Evolutionary conservation across 352 stramenopile species (phyloP).

Genomic region (Phytophthora citricola): DNA sequence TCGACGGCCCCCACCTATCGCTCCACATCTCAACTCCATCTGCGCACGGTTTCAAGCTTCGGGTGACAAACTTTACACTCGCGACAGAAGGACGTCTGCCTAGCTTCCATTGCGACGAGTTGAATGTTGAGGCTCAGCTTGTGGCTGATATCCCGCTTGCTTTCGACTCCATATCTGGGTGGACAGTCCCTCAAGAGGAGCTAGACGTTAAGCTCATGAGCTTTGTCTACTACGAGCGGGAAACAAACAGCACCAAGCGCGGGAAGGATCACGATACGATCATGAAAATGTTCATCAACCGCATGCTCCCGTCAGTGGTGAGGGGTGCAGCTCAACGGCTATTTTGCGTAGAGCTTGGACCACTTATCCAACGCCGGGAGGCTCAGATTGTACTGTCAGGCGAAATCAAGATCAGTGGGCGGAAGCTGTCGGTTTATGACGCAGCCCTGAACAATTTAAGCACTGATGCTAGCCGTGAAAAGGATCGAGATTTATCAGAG

Average conservation of each 20-base stretch:
- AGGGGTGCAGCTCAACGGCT: slow-evolving; percentile 62
- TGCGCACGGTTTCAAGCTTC: slow-evolving; percentile 62
- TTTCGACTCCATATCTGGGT: slow-evolving; percentile 65
- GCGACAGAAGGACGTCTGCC: slow-evolving; percentile 68
- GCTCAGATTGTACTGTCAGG: slow-evolving; percentile 67
- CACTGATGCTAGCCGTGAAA: slow-evolving; percentile 11
- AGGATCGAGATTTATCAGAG: slow-evolving; percentile 44
- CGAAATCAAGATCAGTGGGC: slow-evolving; percentile 70
- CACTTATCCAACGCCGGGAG: slow-evolving; percentile 56
- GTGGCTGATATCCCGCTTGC: slow-evolving; percentile 70
- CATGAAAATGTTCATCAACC: slow-evolving; percentile 85
- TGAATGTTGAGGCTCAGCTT: slow-evolving; percentile 79
- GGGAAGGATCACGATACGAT: slow-evolving; percentile 77
- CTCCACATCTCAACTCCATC: slow-evolving; percentile 71
- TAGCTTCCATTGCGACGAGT: slow-evolving; percentile 78
- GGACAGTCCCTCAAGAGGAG: slow-evolving; percentile 64
- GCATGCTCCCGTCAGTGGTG: slow-evolving; percentile 68
- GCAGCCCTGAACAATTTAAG: slow-evolving; percentile 41
- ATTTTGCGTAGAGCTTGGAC: slow-evolving; percentile 68
- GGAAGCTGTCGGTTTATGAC: slow-evolving; percentile 66
- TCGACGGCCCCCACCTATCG: slow-evolving; percentile 59
- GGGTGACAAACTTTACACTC: slow-evolving; percentile 70
- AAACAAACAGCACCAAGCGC: slow-evolving; percentile 59
- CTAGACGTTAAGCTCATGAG: slow-evolving; percentile 74
- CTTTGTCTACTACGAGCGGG: slow-evolving; percentile 77